Conservation (phyloP, 2,329 filamentous ascomycete genomes). For the Aquanectria penicillioides region DNA sequence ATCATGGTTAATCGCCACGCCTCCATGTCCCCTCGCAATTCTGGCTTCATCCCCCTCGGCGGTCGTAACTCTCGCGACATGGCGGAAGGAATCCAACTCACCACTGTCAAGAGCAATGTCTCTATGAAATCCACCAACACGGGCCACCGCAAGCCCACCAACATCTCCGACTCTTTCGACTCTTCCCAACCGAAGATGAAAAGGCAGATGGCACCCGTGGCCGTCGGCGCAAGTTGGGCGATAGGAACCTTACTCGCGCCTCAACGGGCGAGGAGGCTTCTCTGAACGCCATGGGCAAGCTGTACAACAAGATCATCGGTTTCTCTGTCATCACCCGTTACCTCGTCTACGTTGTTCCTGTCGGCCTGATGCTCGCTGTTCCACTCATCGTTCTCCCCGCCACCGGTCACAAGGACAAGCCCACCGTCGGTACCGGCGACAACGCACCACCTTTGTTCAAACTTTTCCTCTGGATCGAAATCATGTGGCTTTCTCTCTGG, state of each 20-base stretch:
- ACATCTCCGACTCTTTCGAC: slow-evolving; percentile 49
- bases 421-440: slow-evolving; percentile 25
- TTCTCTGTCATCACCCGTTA: slow-evolving; percentile 74
- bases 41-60: slow-evolving; percentile 58
- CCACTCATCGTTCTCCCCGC: slow-evolving; percentile 67
- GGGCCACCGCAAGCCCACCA: slow-evolving; percentile 60
- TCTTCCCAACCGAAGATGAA: slow-evolving; percentile 51
- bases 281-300: slow-evolving; percentile 71
- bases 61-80: slow-evolving; percentile 45
- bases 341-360: slow-evolving; percentile 73
- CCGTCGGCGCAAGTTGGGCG: slow-evolving; percentile 61
- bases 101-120: slow-evolving; percentile 63
- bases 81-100: slow-evolving; percentile 63
- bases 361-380: slow-evolving; percentile 68
- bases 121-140: slow-evolving; percentile 59
- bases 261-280: slow-evolving; percentile 65
- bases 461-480: slow-evolving; percentile 75
- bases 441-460: slow-evolving; percentile 61
- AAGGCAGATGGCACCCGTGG: slow-evolving; percentile 55
- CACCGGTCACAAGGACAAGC: slow-evolving; percentile 44
- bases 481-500: slow-evolving; percentile 76
- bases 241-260: slow-evolving; percentile 51
- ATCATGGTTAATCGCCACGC: slow-evolving; percentile 42
- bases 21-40: slow-evolving; percentile 50
- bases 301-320: slow-evolving; percentile 72